phyloP scores from a whole-genome alignment of 208 protist genomes.

The Leishmania aethiopica region DNA sequence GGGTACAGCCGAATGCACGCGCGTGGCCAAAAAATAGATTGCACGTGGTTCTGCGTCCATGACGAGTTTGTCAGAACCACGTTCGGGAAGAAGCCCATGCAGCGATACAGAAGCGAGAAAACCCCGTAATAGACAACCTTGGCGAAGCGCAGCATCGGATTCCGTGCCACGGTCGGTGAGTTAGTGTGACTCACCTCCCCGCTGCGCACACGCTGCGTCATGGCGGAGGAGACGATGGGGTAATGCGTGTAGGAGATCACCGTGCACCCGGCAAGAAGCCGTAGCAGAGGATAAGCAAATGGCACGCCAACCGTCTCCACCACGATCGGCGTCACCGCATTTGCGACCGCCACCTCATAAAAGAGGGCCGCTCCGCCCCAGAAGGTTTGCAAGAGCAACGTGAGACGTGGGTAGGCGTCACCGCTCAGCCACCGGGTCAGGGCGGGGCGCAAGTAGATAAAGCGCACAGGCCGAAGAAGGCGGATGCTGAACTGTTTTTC shows the following conservation, averaged over 20 bases:
- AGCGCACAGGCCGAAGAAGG: slow-evolving; percentile 48
- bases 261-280: slow-evolving; percentile 67
- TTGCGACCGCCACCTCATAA: slow-evolving; percentile 85
- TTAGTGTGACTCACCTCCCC: slow-evolving; percentile 83
- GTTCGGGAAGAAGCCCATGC: slow-evolving; percentile 76
- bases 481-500: slow-evolving; percentile 75
- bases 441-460: slow-evolving; percentile 62
- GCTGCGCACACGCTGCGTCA: slow-evolving; percentile 65
- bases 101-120: slow-evolving; percentile 91
- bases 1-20: slow-evolving; percentile 83
- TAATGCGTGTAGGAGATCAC: slow-evolving; percentile 98
- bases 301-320: slow-evolving; percentile 97
- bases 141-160: slow-evolving; percentile 35
- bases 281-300: slow-evolving; percentile 94
- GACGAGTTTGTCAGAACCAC: slow-evolving; percentile 95
- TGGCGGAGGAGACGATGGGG: slow-evolving; percentile 94
- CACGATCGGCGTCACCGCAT: slow-evolving; percentile 52
- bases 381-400: slow-evolving; percentile 93
- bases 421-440: slow-evolving; percentile 73
- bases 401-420: slow-evolving; percentile 79
- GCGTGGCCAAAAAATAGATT: slow-evolving; percentile 74
- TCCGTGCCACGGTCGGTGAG: slow-evolving; percentile 41
- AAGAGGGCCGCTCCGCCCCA: slow-evolving; percentile 87
- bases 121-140: slow-evolving; percentile 92
- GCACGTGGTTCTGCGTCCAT: slow-evolving; percentile 97